Evolutionary conservation across 306 rosid genomes (phyloP).

Genomic region (Carpinus viminea): DNA sequence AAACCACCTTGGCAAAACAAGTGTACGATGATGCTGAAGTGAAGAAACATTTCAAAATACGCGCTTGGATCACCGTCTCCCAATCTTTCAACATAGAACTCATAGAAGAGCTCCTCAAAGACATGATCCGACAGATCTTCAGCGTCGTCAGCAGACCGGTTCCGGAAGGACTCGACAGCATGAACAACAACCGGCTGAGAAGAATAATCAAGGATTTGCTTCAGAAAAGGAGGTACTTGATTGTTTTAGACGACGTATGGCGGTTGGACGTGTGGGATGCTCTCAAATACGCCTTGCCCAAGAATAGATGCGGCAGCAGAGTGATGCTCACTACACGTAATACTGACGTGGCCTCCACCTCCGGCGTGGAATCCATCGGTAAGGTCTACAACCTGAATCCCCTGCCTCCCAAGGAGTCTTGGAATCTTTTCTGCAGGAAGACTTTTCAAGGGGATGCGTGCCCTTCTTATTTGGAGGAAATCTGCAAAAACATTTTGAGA

Average conservation of each 20-base stretch:
- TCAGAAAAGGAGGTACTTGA: conserved; percentile 7
- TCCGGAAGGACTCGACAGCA: conserved; percentile 6
- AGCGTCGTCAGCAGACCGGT: not conserved
- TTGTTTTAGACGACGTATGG: conserved; percentile 38
- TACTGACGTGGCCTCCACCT: conserved; percentile 7
- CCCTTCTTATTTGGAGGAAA: conserved; percentile 9
- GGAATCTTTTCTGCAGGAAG: conserved; percentile 31
- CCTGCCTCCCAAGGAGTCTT: not conserved
- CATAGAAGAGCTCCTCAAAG: conserved; percentile 22
- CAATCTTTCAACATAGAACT: conserved; percentile 3
- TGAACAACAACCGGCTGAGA: conserved; percentile 17
- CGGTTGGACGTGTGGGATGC: conserved; percentile 3
- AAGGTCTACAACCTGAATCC: conserved; percentile 13
- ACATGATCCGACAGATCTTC: conserved; percentile 24
- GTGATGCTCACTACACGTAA: conserved; percentile 28
- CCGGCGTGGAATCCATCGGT: not conserved
- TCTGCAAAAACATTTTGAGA: not conserved
- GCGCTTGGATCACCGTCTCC: conserved; percentile 26
- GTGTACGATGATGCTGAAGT: not conserved
- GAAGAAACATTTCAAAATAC: not conserved
- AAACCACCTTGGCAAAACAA: conserved; percentile 11
- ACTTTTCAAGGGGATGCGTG: conserved; percentile 15
- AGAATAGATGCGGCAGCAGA: conserved; percentile 18
- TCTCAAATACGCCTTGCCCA: conserved; percentile 15
- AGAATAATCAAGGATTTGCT: conserved; percentile 8